phyloP scores from a whole-genome alignment of 345 rosid species.

The Eucalyptus cladocalyx region DNA sequence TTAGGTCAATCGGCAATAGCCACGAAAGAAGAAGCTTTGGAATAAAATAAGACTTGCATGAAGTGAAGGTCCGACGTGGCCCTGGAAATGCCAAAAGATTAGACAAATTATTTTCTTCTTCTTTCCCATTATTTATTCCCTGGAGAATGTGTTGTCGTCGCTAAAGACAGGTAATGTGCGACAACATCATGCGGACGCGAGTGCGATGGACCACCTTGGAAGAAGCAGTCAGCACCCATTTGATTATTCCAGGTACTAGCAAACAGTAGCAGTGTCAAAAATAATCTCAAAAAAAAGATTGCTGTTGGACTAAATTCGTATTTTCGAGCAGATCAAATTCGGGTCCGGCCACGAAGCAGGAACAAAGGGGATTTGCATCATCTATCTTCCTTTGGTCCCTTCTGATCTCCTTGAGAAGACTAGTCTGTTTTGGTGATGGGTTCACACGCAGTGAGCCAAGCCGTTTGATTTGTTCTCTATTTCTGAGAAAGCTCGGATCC shows the following conservation, averaged over 20 bases:
- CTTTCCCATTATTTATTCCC: background rate
- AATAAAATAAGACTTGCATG: background rate
- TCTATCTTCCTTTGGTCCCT: background rate
- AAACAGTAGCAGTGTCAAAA: background rate
- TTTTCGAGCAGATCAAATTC: background rate
- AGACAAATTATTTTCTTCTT: background rate
- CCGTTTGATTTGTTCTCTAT: background rate
- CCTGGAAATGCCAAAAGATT: background rate
- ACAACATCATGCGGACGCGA: background rate
- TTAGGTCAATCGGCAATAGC: background rate
- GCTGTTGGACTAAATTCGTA: background rate
- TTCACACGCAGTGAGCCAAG: background rate
- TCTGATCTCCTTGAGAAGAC: background rate
- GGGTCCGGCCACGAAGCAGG: background rate
- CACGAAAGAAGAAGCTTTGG: background rate
- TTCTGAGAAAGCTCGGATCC: background rate
- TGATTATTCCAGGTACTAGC: background rate
- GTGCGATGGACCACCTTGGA: background rate
- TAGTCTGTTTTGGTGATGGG: background rate
- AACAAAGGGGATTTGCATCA: background rate
- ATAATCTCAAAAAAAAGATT: background rate
- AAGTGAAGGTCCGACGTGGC: background rate
- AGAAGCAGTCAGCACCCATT: background rate
- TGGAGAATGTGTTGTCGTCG: background rate
- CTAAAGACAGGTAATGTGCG: background rate